Base-by-base conservation (phyloP, 441 rosid genomes). In the Populus hybrid region DNA sequence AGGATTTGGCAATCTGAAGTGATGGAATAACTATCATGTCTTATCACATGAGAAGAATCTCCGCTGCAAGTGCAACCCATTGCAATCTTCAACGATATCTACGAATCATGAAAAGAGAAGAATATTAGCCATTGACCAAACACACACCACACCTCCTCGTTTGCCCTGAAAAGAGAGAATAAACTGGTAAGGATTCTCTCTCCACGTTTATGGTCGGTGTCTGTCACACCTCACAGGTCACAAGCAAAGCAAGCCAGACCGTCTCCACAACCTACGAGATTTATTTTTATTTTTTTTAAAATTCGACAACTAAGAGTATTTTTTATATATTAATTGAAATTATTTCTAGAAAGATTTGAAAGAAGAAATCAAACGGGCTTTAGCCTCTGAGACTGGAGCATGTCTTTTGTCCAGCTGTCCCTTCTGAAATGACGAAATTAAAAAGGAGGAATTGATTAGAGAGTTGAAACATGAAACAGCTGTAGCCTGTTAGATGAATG, bases 171-270 rank as follows among this genome's bases (percentile, higher is more conserved):
- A 75, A n/a, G 23, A 40, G 50, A 61, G 45, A 31, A 77, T 16
- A 26, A 29, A 74, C 69, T 16, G 83, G 81, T 80, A 78, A 80
- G 77, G 85, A 82, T 83, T 87, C 40, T 81, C 66, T 31, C 36
- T 69, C 59, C 71, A 16, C 29, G 66, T 63, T 78, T 4, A 23
- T 28, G 82, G 70, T 67, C 14, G 12, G n/a, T 31, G 35, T 31
- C 31, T 36, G 40, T 36, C 40, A 7, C 40, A 36, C 40, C 40
- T 36, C 40, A 8, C 40, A 1, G n/a, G 75, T 63, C 72, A 56
- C 50, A 36, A 28, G 14, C 9, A 65, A 26, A 56, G 9, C 12
- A 36, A 31, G 35, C 35, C 35, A 31, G 35, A 2, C 28, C 28
- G 28, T 28, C 28, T 28, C 28, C 28, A 28, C 28, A 28, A 28